A percentile compares a stretch with the other conserved stretches of the same genome.
These are phyloP conservation scores for Artemisia argyi DNA, from an alignment of 129 eudicot genomes.

Conservation along the genomic window DNA sequence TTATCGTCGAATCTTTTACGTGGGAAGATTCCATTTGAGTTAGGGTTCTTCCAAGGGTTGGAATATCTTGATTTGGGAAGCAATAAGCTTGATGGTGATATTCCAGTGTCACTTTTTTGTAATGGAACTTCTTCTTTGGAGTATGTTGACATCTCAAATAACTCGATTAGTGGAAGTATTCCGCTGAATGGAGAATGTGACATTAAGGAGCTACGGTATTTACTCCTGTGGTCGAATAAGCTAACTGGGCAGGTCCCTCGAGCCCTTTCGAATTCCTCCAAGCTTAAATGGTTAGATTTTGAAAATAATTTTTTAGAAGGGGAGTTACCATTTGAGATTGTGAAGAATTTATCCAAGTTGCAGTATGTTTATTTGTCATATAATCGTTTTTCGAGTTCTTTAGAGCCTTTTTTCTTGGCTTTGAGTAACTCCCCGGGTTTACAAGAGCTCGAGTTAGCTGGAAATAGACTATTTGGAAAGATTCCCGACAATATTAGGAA, in stretches of 20 bases:
- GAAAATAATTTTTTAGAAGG: constrained; percentile 60
- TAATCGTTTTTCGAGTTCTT: constrained; percentile 63
- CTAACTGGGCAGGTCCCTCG: constrained; percentile 63
- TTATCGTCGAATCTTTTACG: constrained; percentile 61
- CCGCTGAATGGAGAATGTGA: constrained; percentile 54
- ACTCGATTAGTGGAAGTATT: constrained; percentile 62
- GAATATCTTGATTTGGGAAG: constrained; percentile 74
- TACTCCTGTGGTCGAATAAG: constrained; percentile 73
- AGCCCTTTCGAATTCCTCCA: constrained; percentile 61
- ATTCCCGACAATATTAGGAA: constrained; percentile 62
- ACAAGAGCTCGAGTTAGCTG: constrained; percentile 84
- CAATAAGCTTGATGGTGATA: constrained; percentile 60
- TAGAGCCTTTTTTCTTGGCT: constrained; percentile 55
- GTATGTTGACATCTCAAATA: constrained; percentile 82
- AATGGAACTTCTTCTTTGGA: constrained; percentile 60
- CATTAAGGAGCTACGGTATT: constrained; percentile 51
- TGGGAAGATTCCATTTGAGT: constrained; percentile 58
- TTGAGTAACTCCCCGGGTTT: constrained; percentile 57
- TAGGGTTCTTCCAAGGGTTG: constrained; percentile 49
- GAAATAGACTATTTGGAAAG: constrained; percentile 61
- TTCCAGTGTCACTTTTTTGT: constrained; percentile 63
- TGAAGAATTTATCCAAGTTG: constrained; percentile 50
- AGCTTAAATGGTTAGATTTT: constrained; percentile 78
- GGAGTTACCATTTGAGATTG: constrained; percentile 57
- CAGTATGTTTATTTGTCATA: constrained; percentile 69